phyloP scores from a whole-genome alignment of 1,284 basidiomycete species.

The Tilletiopsis washingtonensis region DNA sequence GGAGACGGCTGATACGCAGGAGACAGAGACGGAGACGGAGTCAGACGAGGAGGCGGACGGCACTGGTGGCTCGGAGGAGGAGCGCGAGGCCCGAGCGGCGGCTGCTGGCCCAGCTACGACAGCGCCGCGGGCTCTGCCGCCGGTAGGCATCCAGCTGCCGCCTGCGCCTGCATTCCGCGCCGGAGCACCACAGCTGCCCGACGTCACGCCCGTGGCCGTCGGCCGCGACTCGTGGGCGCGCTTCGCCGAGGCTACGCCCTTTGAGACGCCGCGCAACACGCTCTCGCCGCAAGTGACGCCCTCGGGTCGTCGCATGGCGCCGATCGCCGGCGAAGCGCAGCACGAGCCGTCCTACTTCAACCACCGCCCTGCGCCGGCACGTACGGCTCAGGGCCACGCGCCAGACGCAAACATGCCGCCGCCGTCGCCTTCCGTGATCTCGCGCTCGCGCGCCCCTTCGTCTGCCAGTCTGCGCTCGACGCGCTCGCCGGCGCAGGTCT shows the following conservation, averaged over 20 bases:
- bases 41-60: conserved; percentile 13
- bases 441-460: conserved; percentile 32
- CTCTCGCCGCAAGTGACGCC: conserved; percentile 6
- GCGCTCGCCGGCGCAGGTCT: neutral
- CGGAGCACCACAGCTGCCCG: conserved; percentile 4
- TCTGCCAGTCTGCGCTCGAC: conserved; percentile 24
- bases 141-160: conserved; percentile 25
- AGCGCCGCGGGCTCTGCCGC: conserved; percentile 9
- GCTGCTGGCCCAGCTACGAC: conserved; percentile 8
- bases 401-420: conserved; percentile 15
- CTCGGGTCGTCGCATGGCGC: conserved; percentile 4
- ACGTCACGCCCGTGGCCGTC: no score
- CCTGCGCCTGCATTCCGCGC: conserved; percentile 22
- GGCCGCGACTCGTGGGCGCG: conserved; percentile 23
- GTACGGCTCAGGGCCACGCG: neutral
- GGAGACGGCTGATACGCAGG: conserved; percentile 2
- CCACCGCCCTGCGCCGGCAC: conserved; percentile 7
- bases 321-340: conserved; percentile 10
- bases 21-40: conserved; percentile 12
- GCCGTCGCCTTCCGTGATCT: conserved; percentile 42
- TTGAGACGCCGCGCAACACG: conserved; percentile 25
- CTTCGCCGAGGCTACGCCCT: conserved; percentile 28
- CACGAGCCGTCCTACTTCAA: conserved; percentile 37
- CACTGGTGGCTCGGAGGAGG: neutral
- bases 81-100: neutral